phyloP scores from a whole-genome alignment of 2,329 filamentous ascomycete genomes.

The Nemania diffusa region DNA sequence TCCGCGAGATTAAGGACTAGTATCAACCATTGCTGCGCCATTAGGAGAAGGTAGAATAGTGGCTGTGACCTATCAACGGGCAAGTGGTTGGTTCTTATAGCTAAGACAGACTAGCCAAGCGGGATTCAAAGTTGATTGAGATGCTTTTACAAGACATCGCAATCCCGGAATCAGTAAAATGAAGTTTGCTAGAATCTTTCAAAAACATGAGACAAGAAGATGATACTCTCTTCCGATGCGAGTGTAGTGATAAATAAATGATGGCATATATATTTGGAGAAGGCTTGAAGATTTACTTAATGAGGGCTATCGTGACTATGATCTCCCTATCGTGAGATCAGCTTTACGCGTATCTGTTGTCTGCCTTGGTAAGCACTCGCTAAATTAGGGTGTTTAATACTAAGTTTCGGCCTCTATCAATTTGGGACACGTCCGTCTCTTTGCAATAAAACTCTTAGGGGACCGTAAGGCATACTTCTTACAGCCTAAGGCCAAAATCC shows the following conservation, averaged over 20 bases:
- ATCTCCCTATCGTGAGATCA: not conserved
- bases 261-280: not conserved
- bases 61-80: slow-evolving; percentile 49
- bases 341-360: not conserved
- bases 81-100: slow-evolving; percentile 46
- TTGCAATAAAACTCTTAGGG: not conserved
- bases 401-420: not conserved
- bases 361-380: not conserved
- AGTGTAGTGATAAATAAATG: too few relatives aligned
- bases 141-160: too few relatives aligned
- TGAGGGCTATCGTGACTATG: not conserved
- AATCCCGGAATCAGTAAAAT: too few relatives aligned
- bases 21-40: slow-evolving; percentile 50
- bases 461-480: not conserved
- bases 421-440: not conserved
- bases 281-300: not conserved
- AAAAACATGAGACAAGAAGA: too few relatives aligned
- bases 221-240: too few relatives aligned
- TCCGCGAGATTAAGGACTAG: slow-evolving; percentile 1
- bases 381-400: not conserved
- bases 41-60: slow-evolving; percentile 50
- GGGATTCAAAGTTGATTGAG: too few relatives aligned
- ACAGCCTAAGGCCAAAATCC: not conserved
- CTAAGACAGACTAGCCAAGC: slow-evolving; percentile 55
- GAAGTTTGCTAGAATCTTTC: too few relatives aligned